A percentile compares a stretch with the other conserved stretches of the same genome.
Evolutionary conservation across 192 early-diverging fungal genomes (phyloP).

Genomic region (Backusella macrospora): DNA sequence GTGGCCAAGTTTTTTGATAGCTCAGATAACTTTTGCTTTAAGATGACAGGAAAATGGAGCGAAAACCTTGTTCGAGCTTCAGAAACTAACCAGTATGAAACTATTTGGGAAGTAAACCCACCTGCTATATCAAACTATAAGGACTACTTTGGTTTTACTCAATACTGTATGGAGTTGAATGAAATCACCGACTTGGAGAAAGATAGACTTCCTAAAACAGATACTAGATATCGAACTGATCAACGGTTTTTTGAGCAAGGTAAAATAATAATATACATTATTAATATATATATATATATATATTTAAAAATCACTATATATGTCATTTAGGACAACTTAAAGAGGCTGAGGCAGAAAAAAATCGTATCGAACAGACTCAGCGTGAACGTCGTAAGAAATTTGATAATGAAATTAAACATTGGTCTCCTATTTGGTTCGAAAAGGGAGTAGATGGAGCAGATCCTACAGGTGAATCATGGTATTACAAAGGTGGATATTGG

Average conservation of each 20-base stretch:
- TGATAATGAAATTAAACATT: conserved; percentile 61
- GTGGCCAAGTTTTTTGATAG: background rate
- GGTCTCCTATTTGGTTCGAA: conserved; percentile 60
- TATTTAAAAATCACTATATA: background rate
- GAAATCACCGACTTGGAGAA: conserved; percentile 73
- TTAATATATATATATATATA: no score
- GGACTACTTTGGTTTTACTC: conserved; percentile 87
- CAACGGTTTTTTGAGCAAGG: conserved; percentile 58
- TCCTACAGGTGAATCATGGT: conserved; percentile 51
- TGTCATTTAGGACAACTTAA: conserved; percentile 56
- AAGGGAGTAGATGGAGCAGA: conserved; percentile 46
- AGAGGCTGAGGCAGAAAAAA: conserved; percentile 5
- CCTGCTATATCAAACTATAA: conserved; percentile 62
- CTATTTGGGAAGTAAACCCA: conserved; percentile 78
- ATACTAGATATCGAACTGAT: conserved; percentile 89
- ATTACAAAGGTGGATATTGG: conserved; percentile 90
- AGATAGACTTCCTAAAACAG: conserved; percentile 77
- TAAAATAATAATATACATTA: conserved; percentile 34
- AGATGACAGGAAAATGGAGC: conserved; percentile 62
- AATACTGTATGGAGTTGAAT: conserved; percentile 87
- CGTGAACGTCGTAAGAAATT: background rate
- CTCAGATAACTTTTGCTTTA: background rate
- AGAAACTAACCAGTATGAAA: conserved; percentile 59
- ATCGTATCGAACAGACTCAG: background rate
- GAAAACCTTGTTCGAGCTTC: conserved; percentile 58